phyloP scores from a whole-genome alignment of 2,329 filamentous ascomycete species.

The Alternaria solani region DNA sequence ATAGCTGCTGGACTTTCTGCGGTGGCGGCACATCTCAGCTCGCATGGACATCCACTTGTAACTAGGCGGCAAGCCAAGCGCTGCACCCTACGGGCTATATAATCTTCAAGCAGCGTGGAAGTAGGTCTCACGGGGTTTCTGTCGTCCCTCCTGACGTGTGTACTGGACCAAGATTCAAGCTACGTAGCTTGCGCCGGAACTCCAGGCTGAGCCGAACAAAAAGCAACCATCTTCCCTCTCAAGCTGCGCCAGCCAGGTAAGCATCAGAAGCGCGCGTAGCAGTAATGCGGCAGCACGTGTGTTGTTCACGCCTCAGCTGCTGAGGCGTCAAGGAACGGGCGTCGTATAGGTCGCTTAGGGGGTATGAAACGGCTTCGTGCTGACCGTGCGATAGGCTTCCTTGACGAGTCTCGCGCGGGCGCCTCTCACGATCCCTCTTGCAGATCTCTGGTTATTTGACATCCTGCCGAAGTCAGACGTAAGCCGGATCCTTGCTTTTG shows the following conservation, averaged over 20 bases:
- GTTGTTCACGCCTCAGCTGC: constrained; percentile 11
- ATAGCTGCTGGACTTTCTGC: constrained; percentile 32
- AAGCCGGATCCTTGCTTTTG: constrained; percentile 49
- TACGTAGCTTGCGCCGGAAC: constrained; percentile 17
- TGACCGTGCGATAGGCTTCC: constrained; percentile 39
- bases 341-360: constrained; percentile 19
- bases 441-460: constrained; percentile 48
- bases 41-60: constrained; percentile 33
- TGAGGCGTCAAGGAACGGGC: constrained; percentile 16
- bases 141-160: constrained; percentile 1
- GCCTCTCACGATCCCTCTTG: constrained; percentile 42
- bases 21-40: constrained; percentile 44
- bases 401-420: constrained; percentile 36
- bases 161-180: constrained; percentile 12
- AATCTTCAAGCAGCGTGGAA: constrained; percentile 7
- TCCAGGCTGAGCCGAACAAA: constrained; percentile 25
- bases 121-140: not conserved
- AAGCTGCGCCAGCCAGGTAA: constrained; percentile 26
- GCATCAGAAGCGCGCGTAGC: constrained; percentile 30
- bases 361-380: constrained; percentile 25
- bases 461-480: constrained; percentile 39
- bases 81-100: constrained; percentile 15
- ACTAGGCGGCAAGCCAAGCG: constrained; percentile 36
- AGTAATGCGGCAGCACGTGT: constrained; percentile 11
- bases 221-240: constrained; percentile 19